Evolutionary conservation across 2,329 filamentous ascomycete genomes (phyloP).

Genomic region (Ophiostoma australiae): DNA sequence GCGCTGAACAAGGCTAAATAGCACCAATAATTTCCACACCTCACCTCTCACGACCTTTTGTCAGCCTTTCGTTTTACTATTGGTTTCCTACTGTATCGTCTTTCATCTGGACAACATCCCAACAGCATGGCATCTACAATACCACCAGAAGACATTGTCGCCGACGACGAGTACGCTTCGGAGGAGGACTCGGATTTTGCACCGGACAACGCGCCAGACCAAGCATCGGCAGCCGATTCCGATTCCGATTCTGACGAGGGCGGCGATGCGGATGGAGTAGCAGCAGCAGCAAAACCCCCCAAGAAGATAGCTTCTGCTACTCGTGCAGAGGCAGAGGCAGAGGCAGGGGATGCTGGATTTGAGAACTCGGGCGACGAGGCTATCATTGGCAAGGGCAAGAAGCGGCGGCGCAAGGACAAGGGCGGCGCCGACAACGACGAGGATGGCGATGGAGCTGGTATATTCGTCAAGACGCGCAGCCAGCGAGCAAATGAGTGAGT

Average conservation of each 20-base stretch:
- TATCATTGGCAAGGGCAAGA: conserved; percentile 59
- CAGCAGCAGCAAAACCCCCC: background rate
- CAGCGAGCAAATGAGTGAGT: conserved; percentile 59
- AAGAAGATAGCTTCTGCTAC: background rate
- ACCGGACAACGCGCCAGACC: conserved; percentile 46
- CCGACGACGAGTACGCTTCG: conserved; percentile 56
- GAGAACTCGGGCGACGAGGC: conserved; percentile 70
- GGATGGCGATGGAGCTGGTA: conserved; percentile 56
- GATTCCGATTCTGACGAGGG: conserved; percentile 43
- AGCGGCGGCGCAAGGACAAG: conserved; percentile 45
- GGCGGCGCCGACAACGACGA: conserved; percentile 48
- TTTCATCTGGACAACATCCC: background rate
- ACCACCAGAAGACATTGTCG: conserved; percentile 30
- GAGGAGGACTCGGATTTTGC: conserved; percentile 71
- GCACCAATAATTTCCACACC: background rate
- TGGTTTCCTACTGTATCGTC: background rate
- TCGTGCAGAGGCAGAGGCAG: background rate
- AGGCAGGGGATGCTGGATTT: conserved; percentile 45
- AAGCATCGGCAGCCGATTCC: conserved; percentile 44
- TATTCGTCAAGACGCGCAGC: conserved; percentile 66
- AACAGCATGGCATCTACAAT: conserved; percentile 7
- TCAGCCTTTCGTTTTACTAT: background rate
- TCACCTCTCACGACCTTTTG: background rate
- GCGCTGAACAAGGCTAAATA: background rate
- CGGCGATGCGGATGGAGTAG: background rate